Base-by-base conservation (phyloP, 345 rosid species). In the Camelina sativa region DNA sequence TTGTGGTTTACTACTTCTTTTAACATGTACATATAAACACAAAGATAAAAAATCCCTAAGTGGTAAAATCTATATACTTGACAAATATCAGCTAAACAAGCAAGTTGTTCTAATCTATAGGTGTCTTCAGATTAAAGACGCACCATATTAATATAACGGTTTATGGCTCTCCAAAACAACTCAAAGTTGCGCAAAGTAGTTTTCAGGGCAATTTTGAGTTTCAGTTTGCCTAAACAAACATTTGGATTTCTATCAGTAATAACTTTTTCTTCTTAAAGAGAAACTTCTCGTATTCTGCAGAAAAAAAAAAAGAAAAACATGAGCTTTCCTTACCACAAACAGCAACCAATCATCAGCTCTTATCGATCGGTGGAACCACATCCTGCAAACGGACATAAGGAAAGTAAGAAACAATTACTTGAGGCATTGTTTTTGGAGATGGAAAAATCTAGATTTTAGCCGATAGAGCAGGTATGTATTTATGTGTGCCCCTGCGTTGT, bases 301-400 rank as follows among this genome's bases (percentile, higher is more conserved):
- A 17, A 25, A 60, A 30, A 25, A 16, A 59, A 30, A 12, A 67
- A 8, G 54, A 7, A 28, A 62, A 5, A 56, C 22, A 47, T 40
- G 38, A 71, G 15, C 60, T 80, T 23, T 35, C 34, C 75, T 84
- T 90, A 87, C 99, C 82, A 79, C 92, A 74, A 82, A 95, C 60
- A 95, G 73, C 52, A 92, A 65, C 99, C 99, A 95, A 64, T 95
- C 99, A 76, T 92, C 97, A 25, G 97, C 97, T 82, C 89, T 89
- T 32, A 88, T 23, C 15, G 85, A 73, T 67, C 88, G 82, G 81
- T 94, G 98, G 81, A 90, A 94, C 96, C 97, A 92, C 85, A 95
- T 85, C 87, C 97, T 94, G 82, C 61, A 62, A 62, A 32, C 8
- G 51, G 20, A 30, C 17, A 54, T 17, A 16, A 25, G 60, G 11